Percentiles rank a stretch among this genome's conserved stretches.
These are phyloP conservation scores for Hemileia vastatrix DNA, from an alignment of 1,284 basidiomycete genomes.

Conservation along the genomic window DNA sequence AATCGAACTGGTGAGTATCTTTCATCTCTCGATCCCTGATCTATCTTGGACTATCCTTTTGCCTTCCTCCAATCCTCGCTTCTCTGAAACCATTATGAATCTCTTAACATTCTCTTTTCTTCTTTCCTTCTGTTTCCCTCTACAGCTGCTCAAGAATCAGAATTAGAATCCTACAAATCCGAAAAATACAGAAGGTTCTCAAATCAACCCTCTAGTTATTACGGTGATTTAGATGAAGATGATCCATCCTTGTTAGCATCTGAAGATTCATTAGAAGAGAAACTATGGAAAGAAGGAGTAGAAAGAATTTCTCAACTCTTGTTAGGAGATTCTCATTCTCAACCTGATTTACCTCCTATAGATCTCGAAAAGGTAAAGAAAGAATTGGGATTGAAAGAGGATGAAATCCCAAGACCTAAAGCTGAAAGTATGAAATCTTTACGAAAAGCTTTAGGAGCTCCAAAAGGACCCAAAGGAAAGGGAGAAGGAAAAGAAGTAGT, in stretches of 20 bases:
- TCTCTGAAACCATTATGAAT: not conserved
- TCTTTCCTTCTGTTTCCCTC: not conserved
- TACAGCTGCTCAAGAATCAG: slow-evolving; percentile 56
- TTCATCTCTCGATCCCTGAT: not conserved
- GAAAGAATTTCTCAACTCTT: slow-evolving; percentile 48
- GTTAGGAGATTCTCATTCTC: slow-evolving; percentile 6
- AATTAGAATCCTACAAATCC: slow-evolving; percentile 62
- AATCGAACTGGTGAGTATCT: slow-evolving; percentile 59
- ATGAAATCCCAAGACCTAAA: slow-evolving; percentile 29
- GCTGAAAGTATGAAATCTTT: slow-evolving; percentile 32
- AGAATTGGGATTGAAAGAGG: slow-evolving; percentile 25
- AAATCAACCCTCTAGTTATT: slow-evolving; percentile 77
- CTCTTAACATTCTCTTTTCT: slow-evolving; percentile 3
- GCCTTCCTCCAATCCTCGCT: too few relatives aligned
- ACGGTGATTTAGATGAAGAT: slow-evolving; percentile 77
- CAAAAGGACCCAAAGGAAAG: not conserved
- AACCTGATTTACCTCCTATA: slow-evolving; percentile 3
- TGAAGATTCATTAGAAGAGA: too few relatives aligned
- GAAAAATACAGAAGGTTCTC: slow-evolving; percentile 78
- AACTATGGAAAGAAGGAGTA: slow-evolving; percentile 63
- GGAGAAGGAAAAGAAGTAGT: not conserved
- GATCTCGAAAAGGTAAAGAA: slow-evolving; percentile 58
- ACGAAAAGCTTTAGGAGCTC: not conserved
- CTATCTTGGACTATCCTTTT: not conserved
- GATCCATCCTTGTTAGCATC: slow-evolving; percentile 60